Conservation (phyloP, 345 rosid species). For the Excoecaria agallocha region DNA sequence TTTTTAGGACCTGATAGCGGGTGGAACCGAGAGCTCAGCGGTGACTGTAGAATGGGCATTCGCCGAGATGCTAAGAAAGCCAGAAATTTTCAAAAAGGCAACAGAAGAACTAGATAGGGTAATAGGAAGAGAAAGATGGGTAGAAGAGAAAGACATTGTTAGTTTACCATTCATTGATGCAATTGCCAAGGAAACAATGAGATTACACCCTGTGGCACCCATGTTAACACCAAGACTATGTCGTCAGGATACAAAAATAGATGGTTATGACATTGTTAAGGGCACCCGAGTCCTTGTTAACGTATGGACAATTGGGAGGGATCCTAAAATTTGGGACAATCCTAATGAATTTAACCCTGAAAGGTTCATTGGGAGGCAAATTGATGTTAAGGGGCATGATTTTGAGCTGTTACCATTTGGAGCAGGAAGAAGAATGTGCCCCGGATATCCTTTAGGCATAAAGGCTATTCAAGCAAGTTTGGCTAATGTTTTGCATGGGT, state of each 20-base stretch:
- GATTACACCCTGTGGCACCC: slow-evolving; percentile 67
- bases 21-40: slow-evolving; percentile 65
- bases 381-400: slow-evolving; percentile 60
- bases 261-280: slow-evolving; percentile 45
- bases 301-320: slow-evolving; percentile 58
- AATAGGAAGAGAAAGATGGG: slow-evolving; percentile 53
- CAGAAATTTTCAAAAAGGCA: slow-evolving; percentile 46
- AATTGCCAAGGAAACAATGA: slow-evolving; percentile 57
- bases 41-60: slow-evolving; percentile 67
- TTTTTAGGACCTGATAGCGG: slow-evolving; percentile 53
- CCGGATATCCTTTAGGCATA: slow-evolving; percentile 56
- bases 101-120: slow-evolving; percentile 56
- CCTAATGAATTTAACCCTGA: slow-evolving; percentile 52
- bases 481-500: slow-evolving; percentile 61
- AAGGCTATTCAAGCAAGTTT: slow-evolving; percentile 53
- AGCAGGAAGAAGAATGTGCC: slow-evolving; percentile 75
- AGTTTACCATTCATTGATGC: slow-evolving; percentile 46
- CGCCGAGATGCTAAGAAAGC: slow-evolving; percentile 46
- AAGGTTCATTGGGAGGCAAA: slow-evolving; percentile 44
- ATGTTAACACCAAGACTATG: slow-evolving; percentile 47
- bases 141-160: slow-evolving; percentile 50
- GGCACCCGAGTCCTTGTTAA: slow-evolving; percentile 45
- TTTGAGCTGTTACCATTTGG: slow-evolving; percentile 65
- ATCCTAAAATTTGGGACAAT: slow-evolving; percentile 50
- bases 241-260: slow-evolving; percentile 39